Conservation (phyloP, 208 protist genomes). For the Novymonas esmeraldas region DNA sequence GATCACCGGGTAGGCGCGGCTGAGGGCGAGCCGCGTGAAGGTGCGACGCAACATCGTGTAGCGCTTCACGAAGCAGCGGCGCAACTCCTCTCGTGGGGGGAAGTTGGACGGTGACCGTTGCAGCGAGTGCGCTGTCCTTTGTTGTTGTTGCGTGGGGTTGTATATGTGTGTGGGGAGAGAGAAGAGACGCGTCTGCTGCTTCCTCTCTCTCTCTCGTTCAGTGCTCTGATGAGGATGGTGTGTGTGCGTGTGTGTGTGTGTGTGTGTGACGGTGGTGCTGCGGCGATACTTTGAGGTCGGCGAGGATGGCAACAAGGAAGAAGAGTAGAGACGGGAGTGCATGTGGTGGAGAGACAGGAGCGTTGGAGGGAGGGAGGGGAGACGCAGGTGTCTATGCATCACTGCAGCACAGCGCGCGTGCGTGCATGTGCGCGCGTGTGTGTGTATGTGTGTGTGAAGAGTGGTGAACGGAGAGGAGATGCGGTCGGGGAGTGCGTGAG, state of each 20-base stretch:
- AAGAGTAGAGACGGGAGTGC: too few species aligned
- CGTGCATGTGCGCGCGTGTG: background rate
- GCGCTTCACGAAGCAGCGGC: too few species aligned
- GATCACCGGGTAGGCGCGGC: slow-evolving; percentile 94
- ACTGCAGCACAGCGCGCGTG: background rate
- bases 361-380: background rate
- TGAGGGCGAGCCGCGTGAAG: slow-evolving; percentile 58
- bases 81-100: too few species aligned
- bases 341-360: too few species aligned
- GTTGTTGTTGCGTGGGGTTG: background rate
- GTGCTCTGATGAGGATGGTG: too few species aligned
- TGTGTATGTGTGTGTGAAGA: slow-evolving; percentile 3
- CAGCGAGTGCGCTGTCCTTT: background rate
- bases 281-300: too few species aligned
- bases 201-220: too few species aligned
- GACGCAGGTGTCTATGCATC: background rate
- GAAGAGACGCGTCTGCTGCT: too few species aligned
- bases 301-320: too few species aligned
- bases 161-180: background rate
- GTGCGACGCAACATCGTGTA: slow-evolving; percentile 68
- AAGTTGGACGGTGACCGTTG: too few species aligned
- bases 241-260: background rate
- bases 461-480: background rate
- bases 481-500: background rate
- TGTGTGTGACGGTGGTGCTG: slow-evolving; percentile 3